Percentiles rank a stretch among this genome's conserved stretches.
phyloP scores from a whole-genome alignment of 2,329 filamentous ascomycete species.

The Paramyrothecium sp. region DNA sequence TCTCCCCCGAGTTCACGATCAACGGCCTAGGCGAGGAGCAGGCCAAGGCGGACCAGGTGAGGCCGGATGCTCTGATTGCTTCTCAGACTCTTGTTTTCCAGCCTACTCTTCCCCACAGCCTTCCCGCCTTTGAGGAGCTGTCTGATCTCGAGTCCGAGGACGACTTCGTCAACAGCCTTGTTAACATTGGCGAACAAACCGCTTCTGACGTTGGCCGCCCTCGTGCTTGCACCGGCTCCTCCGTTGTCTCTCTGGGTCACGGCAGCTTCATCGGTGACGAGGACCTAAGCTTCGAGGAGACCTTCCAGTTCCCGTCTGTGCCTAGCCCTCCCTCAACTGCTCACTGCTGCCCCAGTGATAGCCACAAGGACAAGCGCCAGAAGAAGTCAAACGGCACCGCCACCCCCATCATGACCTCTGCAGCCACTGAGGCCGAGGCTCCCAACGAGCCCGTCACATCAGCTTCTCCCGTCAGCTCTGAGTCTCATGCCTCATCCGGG shows the following conservation, averaged over 20 bases:
- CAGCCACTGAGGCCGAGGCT: conserved; percentile 30
- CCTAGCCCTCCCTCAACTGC: conserved; percentile 53
- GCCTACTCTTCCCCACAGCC: conserved; percentile 49
- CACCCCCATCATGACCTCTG: conserved; percentile 42
- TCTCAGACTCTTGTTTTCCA: conserved; percentile 52
- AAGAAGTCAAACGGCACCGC: conserved; percentile 52
- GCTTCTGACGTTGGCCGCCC: conserved; percentile 67
- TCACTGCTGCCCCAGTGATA: conserved; percentile 41
- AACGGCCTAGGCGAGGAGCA: conserved; percentile 65
- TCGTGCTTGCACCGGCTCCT: conserved; percentile 66
- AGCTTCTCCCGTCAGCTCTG: conserved; percentile 31
- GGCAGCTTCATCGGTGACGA: conserved; percentile 76
- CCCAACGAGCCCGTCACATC: conserved; percentile 29
- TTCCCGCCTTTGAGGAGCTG: conserved; percentile 79
- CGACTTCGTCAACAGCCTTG: conserved; percentile 71
- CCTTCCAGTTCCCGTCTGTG: conserved; percentile 59
- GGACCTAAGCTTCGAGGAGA: conserved; percentile 74
- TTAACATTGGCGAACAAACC: conserved; percentile 56
- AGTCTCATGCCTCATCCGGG: conserved; percentile 37
- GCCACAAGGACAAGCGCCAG: conserved; percentile 56
- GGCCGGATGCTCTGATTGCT: conserved; percentile 41
- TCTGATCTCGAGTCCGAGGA: conserved; percentile 91
- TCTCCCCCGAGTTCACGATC: conserved; percentile 63
- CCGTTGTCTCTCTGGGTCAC: conserved; percentile 66
- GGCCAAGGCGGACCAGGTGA: conserved; percentile 49